phyloP scores from a whole-genome alignment of 306 rosid species.

The Lupinus albus region DNA sequence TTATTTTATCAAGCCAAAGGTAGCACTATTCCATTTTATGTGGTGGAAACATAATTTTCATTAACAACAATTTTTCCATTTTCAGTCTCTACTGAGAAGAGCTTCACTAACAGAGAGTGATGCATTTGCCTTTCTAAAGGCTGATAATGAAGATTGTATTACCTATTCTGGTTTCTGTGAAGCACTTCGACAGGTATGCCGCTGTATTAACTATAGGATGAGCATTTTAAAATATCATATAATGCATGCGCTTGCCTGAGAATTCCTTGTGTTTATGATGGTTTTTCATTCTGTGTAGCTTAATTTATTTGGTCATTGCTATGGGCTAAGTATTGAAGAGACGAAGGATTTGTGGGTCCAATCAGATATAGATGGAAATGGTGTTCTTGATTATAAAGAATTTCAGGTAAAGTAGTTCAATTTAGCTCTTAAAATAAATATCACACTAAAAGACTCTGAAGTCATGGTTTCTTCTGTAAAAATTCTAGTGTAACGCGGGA shows the following conservation, averaged over 20 bases:
- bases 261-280: slow-evolving; percentile 20
- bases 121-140: slow-evolving; percentile 76
- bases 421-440: slow-evolving; percentile 3
- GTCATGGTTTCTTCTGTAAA: not conserved
- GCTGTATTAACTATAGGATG: slow-evolving; percentile 13
- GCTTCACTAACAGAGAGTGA: slow-evolving; percentile 65
- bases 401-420: slow-evolving; percentile 60
- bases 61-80: slow-evolving; percentile 41
- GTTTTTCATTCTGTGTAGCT: slow-evolving; percentile 52
- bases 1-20: slow-evolving; percentile 10
- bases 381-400: slow-evolving; percentile 62
- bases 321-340: slow-evolving; percentile 69
- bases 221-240: not conserved
- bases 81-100: slow-evolving; percentile 65
- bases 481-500: no score
- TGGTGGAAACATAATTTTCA: slow-evolving; percentile 24
- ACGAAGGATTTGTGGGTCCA: slow-evolving; percentile 71
- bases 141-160: slow-evolving; percentile 65
- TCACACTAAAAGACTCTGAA: not conserved
- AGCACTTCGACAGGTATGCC: slow-evolving; percentile 68
- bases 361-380: slow-evolving; percentile 67
- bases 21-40: slow-evolving; percentile 24
- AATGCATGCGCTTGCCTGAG: slow-evolving; percentile 1
- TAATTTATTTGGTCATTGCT: slow-evolving; percentile 64
- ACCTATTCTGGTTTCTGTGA: slow-evolving; percentile 70